Percentiles rank a stretch among this genome's conserved stretches.
These are phyloP conservation scores for Cicer yamashitae DNA, from an alignment of 306 rosid species.

Conservation along the genomic window DNA sequence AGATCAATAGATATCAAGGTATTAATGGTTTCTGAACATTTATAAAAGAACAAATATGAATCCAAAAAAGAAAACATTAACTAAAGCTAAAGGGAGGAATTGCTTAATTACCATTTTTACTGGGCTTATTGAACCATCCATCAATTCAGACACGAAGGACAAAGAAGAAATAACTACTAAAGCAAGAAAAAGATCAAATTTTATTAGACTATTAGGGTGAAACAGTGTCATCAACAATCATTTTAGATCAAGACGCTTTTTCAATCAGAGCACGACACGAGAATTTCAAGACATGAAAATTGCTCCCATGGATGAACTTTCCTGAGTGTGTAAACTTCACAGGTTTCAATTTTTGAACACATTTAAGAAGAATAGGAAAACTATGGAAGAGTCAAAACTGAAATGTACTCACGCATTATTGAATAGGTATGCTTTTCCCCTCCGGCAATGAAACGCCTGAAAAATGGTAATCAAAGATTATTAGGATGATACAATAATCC, in stretches of 20 bases:
- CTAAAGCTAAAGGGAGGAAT: not conserved
- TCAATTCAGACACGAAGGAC: not conserved
- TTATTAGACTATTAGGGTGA: not conserved
- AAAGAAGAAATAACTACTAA: not conserved
- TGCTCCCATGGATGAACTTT: not conserved
- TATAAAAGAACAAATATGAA: not conserved
- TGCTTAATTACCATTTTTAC: not conserved
- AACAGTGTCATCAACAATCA: constrained; percentile 2
- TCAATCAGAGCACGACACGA: constrained; percentile 8
- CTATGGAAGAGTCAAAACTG: not conserved
- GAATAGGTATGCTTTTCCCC: constrained; percentile 88
- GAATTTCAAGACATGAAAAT: constrained; percentile 20
- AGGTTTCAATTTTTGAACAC: not conserved
- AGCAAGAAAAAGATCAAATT: constrained; percentile 1
- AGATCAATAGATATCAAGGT: not conserved
- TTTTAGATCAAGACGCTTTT: not conserved
- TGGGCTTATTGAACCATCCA: not conserved
- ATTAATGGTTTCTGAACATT: constrained; percentile 1
- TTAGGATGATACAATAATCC: constrained; percentile 39
- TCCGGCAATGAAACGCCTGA: constrained; percentile 75
- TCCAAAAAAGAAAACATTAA: not conserved
- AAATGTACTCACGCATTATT: constrained; percentile 73
- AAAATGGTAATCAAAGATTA: constrained; percentile 39
- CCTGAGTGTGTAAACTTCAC: not conserved
- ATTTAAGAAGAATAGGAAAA: not conserved